A percentile compares a stretch with the other conserved stretches of the same genome.
Evolutionary conservation across 2,329 filamentous ascomycete species (phyloP).

Genomic region (Colletotrichum tropicale): DNA sequence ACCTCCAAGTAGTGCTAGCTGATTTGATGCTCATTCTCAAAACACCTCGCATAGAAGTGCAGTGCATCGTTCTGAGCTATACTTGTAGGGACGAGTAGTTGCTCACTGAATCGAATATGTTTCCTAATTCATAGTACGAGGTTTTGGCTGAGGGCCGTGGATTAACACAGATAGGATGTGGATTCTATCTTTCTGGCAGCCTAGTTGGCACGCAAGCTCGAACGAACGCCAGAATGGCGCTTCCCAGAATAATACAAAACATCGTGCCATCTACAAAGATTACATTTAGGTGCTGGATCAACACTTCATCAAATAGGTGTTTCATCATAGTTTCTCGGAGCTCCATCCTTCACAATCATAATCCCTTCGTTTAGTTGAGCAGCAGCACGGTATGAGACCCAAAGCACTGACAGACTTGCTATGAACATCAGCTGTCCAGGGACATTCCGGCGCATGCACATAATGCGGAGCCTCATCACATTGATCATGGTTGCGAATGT

Average conservation of each 20-base stretch:
- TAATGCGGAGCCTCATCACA: background rate
- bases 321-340: background rate
- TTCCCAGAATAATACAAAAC: no score
- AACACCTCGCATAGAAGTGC: background rate
- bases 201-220: no score
- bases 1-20: background rate
- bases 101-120: background rate
- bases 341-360: background rate
- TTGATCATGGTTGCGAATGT: background rate
- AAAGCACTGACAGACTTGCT: background rate
- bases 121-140: no score
- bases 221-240: no score
- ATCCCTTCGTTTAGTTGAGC: background rate
- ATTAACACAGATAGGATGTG: no score
- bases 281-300: rapidly evolving
- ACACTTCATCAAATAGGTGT: background rate
- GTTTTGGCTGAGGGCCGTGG: no score
- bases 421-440: background rate
- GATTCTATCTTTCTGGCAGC: rapidly evolving
- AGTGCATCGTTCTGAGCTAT: background rate
- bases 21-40: background rate
- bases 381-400: background rate
- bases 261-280: background rate
- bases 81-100: background rate
- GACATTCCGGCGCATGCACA: background rate